A percentile compares a stretch with the other conserved stretches of the same genome.
Evolutionary conservation across 202 grass and related monocot species (phyloP).

Genomic region (Setaria italica): DNA sequence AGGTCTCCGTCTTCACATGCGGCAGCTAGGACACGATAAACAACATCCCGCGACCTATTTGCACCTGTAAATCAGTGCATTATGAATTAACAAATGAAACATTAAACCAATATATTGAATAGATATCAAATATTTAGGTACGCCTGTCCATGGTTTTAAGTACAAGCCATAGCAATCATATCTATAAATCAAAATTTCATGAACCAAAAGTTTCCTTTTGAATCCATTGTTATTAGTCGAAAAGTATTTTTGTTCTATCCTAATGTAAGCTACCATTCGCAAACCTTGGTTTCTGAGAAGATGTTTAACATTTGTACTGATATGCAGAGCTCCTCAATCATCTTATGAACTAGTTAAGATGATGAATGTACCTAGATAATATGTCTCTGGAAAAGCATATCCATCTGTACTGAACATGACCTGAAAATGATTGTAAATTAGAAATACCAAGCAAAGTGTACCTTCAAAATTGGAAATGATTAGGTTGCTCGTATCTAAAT

Average conservation of each 20-base stretch:
- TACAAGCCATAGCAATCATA: not conserved
- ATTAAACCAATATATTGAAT: slow-evolving; percentile 26
- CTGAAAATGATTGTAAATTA: slow-evolving; percentile 61
- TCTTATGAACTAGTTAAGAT: slow-evolving; percentile 29
- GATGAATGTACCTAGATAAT: slow-evolving; percentile 77
- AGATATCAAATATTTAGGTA: not conserved
- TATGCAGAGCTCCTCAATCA: slow-evolving; percentile 14
- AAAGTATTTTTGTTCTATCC: slow-evolving; percentile 12
- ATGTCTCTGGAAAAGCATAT: slow-evolving; percentile 98
- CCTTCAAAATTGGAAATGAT: slow-evolving; percentile 22
- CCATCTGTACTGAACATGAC: slow-evolving; percentile 99
- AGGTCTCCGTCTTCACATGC: slow-evolving; percentile 93
- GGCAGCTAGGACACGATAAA: slow-evolving; percentile 70
- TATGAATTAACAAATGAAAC: slow-evolving; percentile 30
- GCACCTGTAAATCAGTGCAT: slow-evolving; percentile 61
- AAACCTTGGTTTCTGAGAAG: not conserved
- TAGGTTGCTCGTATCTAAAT: slow-evolving; percentile 12
- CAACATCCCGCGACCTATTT: slow-evolving; percentile 80
- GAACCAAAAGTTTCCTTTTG: not conserved
- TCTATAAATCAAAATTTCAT: slow-evolving; percentile 12
- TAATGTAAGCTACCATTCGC: not conserved
- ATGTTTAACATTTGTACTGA: slow-evolving; percentile 40
- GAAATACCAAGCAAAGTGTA: slow-evolving; percentile 39
- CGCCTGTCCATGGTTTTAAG: not conserved
- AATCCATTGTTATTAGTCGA: slow-evolving; percentile 1